Percentiles rank a stretch among this genome's conserved stretches.
Evolutionary conservation across 148 eudicot species (phyloP).

Genomic region (Rhododendron vialii): DNA sequence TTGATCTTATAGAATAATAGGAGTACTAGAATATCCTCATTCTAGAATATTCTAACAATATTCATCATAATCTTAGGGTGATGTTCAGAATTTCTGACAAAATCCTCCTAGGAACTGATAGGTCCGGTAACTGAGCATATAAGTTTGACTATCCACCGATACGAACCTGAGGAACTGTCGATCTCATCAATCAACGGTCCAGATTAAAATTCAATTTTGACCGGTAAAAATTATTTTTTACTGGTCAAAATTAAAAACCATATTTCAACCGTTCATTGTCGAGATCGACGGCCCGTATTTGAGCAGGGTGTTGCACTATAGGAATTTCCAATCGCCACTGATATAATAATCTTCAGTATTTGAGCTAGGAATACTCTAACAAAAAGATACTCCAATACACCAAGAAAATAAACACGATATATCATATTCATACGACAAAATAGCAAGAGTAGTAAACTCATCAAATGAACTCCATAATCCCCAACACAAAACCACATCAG

Average conservation of each 20-base stretch:
- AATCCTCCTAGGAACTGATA: neutral
- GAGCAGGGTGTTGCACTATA: too few relatives aligned
- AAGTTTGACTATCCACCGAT: neutral
- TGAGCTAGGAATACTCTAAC: neutral
- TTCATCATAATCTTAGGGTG: neutral
- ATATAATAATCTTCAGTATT: too few relatives aligned
- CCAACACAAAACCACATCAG: neutral
- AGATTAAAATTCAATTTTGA: too few relatives aligned
- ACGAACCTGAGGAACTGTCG: too few relatives aligned
- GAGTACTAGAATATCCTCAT: neutral
- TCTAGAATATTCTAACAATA: too few relatives aligned
- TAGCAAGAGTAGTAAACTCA: neutral
- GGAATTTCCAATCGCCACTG: neutral
- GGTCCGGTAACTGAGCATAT: neutral
- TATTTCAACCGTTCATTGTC: too few relatives aligned
- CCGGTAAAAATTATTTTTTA: too few relatives aligned
- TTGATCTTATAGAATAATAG: neutral
- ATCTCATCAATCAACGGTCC: too few relatives aligned
- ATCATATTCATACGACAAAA: neutral
- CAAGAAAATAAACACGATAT: neutral
- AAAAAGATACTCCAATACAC: neutral
- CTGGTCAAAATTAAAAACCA: too few relatives aligned
- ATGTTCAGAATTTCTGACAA: neutral
- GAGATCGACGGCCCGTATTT: too few relatives aligned
- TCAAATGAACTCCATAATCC: neutral